Conservation (phyloP, 176 grass and related monocot species). For the Poa annua region DNA sequence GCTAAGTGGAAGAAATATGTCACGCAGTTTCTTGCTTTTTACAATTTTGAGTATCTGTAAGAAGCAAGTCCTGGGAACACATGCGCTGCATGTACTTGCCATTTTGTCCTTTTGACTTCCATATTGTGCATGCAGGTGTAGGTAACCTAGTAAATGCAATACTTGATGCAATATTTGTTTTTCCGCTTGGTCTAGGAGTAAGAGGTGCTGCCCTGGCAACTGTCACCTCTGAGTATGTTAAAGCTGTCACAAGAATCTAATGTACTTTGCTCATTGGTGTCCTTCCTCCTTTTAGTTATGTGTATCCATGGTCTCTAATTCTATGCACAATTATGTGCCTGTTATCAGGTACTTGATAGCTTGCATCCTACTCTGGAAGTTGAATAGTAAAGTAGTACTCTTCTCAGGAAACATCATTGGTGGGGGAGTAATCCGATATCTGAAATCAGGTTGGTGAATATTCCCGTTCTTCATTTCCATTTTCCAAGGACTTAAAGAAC, state of each 20-base stretch:
- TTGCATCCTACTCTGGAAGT: slow-evolving; percentile 79
- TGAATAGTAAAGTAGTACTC: slow-evolving; percentile 75
- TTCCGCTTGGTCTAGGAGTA: slow-evolving; percentile 86
- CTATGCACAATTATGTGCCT: slow-evolving; percentile 33
- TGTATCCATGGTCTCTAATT: slow-evolving; percentile 4
- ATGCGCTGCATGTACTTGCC: not conserved
- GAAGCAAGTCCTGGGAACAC: slow-evolving; percentile 1
- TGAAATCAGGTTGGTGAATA: slow-evolving; percentile 79
- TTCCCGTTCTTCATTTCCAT: slow-evolving; percentile 17
- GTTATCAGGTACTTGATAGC: slow-evolving; percentile 81
- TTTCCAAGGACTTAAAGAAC: slow-evolving; percentile 3
- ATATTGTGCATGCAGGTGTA: slow-evolving; percentile 53
- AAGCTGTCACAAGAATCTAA: slow-evolving; percentile 43
- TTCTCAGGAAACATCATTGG: slow-evolving; percentile 59
- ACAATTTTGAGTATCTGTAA: slow-evolving; percentile 9
- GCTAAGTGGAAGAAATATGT: not conserved
- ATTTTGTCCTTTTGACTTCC: slow-evolving; percentile 6
- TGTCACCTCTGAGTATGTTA: slow-evolving; percentile 87
- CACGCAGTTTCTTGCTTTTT: not conserved
- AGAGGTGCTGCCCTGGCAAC: slow-evolving; percentile 93
- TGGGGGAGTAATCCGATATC: slow-evolving; percentile 61
- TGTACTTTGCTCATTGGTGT: slow-evolving; percentile 23
- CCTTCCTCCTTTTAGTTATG: not conserved
- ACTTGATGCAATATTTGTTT: slow-evolving; percentile 80
- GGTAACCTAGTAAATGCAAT: slow-evolving; percentile 84